Conservation (phyloP, 2,329 filamentous ascomycete genomes). For the Rhynchosporium agropyri region DNA sequence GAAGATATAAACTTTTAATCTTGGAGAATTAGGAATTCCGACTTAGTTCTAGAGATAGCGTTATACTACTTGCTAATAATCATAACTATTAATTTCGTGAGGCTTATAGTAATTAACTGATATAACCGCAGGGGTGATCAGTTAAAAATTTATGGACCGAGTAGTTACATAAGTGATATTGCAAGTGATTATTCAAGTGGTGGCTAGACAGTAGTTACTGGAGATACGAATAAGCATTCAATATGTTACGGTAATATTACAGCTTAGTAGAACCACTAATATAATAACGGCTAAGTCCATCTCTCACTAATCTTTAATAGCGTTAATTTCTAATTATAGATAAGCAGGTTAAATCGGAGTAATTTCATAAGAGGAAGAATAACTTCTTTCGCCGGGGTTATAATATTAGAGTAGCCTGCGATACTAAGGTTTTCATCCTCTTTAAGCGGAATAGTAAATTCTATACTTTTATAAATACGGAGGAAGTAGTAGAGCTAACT, state of each 20-base stretch:
- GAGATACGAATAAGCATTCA: background rate
- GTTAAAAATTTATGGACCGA: slow-evolving; percentile 2
- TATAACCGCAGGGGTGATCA: background rate
- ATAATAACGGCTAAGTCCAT: slow-evolving; percentile 7
- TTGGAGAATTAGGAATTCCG: slow-evolving; percentile 3
- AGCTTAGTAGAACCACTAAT: slow-evolving; percentile 2
- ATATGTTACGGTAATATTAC: background rate
- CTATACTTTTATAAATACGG: slow-evolving; percentile 21
- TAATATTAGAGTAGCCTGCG: slow-evolving; percentile 14
- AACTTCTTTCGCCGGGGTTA: slow-evolving; percentile 25
- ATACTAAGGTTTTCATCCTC: slow-evolving; percentile 24
- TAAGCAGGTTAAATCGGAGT: slow-evolving; percentile 19
- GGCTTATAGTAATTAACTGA: slow-evolving; percentile 1
- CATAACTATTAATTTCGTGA: background rate
- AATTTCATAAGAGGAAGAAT: slow-evolving; percentile 26
- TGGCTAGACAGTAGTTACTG: background rate
- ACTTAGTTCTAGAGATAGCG: slow-evolving; percentile 2
- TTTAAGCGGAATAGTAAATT: slow-evolving; percentile 25
- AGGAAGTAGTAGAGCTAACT: slow-evolving; percentile 16
- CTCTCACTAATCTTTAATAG: background rate
- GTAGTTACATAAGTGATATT: slow-evolving; percentile 5
- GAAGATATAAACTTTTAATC: background rate
- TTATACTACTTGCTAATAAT: slow-evolving; percentile 6
- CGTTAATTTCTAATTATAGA: slow-evolving; percentile 13
- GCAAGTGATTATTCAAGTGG: slow-evolving; percentile 5